Conservation (phyloP, 1,139 yeast species). For the Blastobotrys persicus region DNA sequence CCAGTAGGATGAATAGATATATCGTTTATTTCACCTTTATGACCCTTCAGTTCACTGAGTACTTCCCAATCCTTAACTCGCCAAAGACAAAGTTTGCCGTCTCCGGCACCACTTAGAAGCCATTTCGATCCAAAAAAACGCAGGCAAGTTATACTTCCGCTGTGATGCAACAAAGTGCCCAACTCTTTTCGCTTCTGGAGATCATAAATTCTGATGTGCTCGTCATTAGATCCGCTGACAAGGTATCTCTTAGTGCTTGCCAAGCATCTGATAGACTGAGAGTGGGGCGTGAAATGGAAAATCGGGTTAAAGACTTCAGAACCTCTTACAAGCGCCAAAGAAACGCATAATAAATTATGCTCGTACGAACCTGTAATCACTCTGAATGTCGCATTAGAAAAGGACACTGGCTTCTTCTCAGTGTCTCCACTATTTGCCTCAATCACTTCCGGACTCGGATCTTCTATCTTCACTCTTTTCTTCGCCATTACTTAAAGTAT, state of each 20-base stretch:
- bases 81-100: slow-evolving; percentile 89
- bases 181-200: slow-evolving; percentile 89
- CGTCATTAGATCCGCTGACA: slow-evolving; percentile 95
- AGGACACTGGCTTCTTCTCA: not conserved
- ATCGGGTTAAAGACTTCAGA: slow-evolving; percentile 81
- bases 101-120: slow-evolving; percentile 89
- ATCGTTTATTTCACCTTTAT: slow-evolving; percentile 63
- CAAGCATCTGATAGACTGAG: slow-evolving; percentile 79
- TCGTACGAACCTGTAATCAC: slow-evolving; percentile 94
- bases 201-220: slow-evolving; percentile 91
- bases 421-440: not conserved
- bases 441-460: not conserved
- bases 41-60: slow-evolving; percentile 85
- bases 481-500: not conserved
- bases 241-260: slow-evolving; percentile 82
- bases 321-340: slow-evolving; percentile 51
- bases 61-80: slow-evolving; percentile 96
- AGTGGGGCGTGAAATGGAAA: slow-evolving; percentile 93
- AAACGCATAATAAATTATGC: slow-evolving; percentile 83
- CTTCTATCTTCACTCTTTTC: slow-evolving; percentile 4
- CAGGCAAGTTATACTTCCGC: slow-evolving; percentile 79
- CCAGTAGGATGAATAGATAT: slow-evolving; percentile 91
- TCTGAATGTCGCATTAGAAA: slow-evolving; percentile 46
- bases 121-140: slow-evolving; percentile 69
- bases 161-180: slow-evolving; percentile 86